phyloP scores from a whole-genome alignment of 768 basidiomycete species.

The Mycena capillaripes region DNA sequence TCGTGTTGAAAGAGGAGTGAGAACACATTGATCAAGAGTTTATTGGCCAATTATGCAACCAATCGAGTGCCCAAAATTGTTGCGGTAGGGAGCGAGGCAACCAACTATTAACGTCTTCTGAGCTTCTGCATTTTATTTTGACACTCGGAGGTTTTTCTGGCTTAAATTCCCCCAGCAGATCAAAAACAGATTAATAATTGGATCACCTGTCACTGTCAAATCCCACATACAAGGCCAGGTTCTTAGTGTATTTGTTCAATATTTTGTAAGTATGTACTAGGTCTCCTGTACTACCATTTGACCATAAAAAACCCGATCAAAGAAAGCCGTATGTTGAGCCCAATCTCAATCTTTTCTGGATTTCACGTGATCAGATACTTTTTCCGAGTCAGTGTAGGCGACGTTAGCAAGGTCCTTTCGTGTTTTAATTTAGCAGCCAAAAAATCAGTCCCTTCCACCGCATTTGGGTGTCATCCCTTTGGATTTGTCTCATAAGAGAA shows the following conservation, averaged over 20 bases:
- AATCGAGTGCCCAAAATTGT: not conserved
- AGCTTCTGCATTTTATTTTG: not conserved
- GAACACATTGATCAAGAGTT: constrained; percentile 1
- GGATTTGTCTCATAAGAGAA: no score
- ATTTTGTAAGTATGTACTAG: not conserved
- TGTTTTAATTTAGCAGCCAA: no score
- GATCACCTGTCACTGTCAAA: not conserved
- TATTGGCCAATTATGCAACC: not conserved
- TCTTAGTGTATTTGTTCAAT: constrained; percentile 7
- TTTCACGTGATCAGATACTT: constrained; percentile 9
- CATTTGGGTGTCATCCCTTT: no score
- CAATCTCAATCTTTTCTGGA: constrained; percentile 11
- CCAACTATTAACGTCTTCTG: not conserved
- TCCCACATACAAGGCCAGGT: constrained; percentile 3
- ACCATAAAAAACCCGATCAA: not conserved
- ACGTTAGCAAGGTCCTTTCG: no score
- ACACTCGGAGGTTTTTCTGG: constrained; percentile 1
- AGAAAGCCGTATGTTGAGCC: not conserved
- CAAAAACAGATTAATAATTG: no score
- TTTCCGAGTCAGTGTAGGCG: no score
- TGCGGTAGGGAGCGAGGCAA: not conserved
- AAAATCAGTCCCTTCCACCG: no score
- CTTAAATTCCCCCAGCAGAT: constrained; percentile 1
- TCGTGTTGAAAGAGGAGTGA: not conserved
- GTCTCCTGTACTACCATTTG: constrained; percentile 1